Evolutionary conservation across 768 basidiomycete species (phyloP).

Genomic region (Erythrobasidium yunnanense): DNA sequence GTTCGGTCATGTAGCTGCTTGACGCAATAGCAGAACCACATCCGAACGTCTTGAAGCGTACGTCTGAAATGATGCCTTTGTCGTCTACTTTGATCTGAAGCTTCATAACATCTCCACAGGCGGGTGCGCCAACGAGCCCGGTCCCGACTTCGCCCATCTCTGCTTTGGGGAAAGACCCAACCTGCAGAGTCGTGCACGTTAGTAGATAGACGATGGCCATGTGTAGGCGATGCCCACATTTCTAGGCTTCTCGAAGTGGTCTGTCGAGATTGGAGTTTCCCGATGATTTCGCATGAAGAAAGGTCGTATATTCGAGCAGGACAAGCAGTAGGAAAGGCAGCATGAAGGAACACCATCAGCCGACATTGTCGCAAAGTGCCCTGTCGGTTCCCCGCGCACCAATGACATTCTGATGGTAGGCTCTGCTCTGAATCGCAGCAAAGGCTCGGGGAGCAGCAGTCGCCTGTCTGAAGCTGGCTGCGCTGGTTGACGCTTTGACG

Average conservation of each 20-base stretch:
- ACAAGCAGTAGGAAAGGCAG: background rate
- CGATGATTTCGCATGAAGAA: background rate
- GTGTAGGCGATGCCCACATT: conserved; percentile 58
- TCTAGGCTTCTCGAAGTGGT: conserved; percentile 92
- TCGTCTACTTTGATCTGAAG: conserved; percentile 96
- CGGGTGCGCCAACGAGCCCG: conserved; percentile 73
- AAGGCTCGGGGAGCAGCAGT: background rate
- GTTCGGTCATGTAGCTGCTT: conserved; percentile 96
- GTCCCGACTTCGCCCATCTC: conserved; percentile 79
- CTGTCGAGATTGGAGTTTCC: conserved; percentile 36
- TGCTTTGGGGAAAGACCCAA: conserved; percentile 86
- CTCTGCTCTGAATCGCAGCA: conserved; percentile 8
- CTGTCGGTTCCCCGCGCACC: conserved; percentile 3
- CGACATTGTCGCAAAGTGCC: background rate
- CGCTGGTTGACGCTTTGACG: background rate
- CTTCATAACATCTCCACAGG: conserved; percentile 39
- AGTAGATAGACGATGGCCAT: conserved; percentile 17
- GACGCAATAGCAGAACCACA: conserved; percentile 97
- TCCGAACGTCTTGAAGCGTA: conserved; percentile 99
- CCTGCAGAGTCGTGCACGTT: conserved; percentile 47
- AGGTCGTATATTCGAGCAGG: background rate
- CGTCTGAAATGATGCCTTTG: conserved; percentile 86
- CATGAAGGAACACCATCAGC: background rate
- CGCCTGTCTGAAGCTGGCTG: background rate
- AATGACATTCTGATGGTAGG: conserved; percentile 26